These are phyloP conservation scores for Pseudomonodictys pantanalensis DNA, from an alignment of 495 filamentous ascomycete species.

Conservation along the genomic window DNA sequence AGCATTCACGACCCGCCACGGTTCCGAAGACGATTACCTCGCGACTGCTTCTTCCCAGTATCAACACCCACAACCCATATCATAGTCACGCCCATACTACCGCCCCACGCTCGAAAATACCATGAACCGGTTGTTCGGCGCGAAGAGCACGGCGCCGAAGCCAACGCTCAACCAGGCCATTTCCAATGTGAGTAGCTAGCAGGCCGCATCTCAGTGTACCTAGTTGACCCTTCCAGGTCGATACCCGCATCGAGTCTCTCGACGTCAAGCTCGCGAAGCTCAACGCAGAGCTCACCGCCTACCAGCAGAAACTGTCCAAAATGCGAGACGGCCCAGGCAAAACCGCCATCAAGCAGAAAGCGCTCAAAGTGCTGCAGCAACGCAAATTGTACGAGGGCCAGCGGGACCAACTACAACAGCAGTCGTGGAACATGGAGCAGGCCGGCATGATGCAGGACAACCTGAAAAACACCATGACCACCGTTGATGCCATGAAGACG, in stretches of 20 bases:
- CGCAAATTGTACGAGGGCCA: slow-evolving; percentile 94
- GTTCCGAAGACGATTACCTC: too few relatives aligned
- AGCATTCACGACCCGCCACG: too few relatives aligned
- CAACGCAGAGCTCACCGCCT: slow-evolving; percentile 83
- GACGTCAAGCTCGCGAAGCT: slow-evolving; percentile 93
- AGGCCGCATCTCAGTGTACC: slow-evolving; percentile 17
- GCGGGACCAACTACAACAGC: slow-evolving; percentile 89
- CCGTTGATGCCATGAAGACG: slow-evolving; percentile 93
- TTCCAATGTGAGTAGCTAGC: slow-evolving; percentile 57
- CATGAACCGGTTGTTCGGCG: slow-evolving; percentile 97
- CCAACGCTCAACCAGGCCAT: slow-evolving; percentile 87
- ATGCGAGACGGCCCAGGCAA: slow-evolving; percentile 98
- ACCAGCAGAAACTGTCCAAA: slow-evolving; percentile 83
- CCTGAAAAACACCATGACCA: slow-evolving; percentile 97
- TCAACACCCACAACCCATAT: too few relatives aligned
- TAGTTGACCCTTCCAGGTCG: slow-evolving; percentile 55
- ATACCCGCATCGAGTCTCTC: slow-evolving; percentile 80
- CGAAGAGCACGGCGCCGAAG: slow-evolving; percentile 84
- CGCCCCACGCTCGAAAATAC: slow-evolving; percentile 31
- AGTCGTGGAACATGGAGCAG: slow-evolving; percentile 99
- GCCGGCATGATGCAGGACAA: slow-evolving; percentile 99
- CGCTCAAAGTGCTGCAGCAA: slow-evolving; percentile 91
- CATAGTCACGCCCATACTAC: neutral
- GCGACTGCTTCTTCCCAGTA: too few relatives aligned
- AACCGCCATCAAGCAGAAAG: slow-evolving; percentile 86